These are phyloP conservation scores for Danielia oregonensis DNA, from an alignment of 805 yeast genomes.

Conservation along the genomic window DNA sequence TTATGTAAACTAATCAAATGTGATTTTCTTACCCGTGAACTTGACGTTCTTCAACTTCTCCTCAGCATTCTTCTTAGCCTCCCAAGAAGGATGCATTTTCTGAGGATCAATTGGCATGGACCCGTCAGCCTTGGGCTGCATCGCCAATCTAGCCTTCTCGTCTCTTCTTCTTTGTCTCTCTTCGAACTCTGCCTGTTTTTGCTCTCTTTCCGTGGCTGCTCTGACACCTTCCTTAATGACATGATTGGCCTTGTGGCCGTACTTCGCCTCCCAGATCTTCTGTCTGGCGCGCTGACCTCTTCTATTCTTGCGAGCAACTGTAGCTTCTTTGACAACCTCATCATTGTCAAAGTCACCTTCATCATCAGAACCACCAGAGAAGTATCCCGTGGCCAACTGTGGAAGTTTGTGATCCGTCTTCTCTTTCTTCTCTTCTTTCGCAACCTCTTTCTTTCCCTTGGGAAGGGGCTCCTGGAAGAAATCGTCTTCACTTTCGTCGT, in stretches of 20 bases:
- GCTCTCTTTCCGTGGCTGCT: conserved; percentile 51
- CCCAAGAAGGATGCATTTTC: conserved; percentile 94
- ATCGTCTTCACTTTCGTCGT: conserved; percentile 22
- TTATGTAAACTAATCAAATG: conserved; percentile 50
- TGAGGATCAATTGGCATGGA: conserved; percentile 1
- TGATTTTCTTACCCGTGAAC: conserved; percentile 82
- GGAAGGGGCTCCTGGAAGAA: background rate
- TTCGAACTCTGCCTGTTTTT: conserved; percentile 62
- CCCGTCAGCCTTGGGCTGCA: conserved; percentile 21
- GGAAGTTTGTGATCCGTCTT: conserved; percentile 49
- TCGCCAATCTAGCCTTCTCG: conserved; percentile 37
- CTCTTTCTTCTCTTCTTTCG: conserved; percentile 21
- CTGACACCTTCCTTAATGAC: conserved; percentile 62
- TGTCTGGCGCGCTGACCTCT: conserved; percentile 97
- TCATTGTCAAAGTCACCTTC: conserved; percentile 45
- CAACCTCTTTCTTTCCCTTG: conserved; percentile 15
- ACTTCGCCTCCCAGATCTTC: conserved; percentile 92
- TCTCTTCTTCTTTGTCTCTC: conserved; percentile 68
- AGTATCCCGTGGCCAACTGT: conserved; percentile 72
- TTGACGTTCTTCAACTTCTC: conserved; percentile 60
- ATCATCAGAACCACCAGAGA: conserved; percentile 78
- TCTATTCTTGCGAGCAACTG: conserved; percentile 72
- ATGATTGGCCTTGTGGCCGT: conserved; percentile 81
- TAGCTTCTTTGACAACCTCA: conserved; percentile 48
- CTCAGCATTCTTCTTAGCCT: conserved; percentile 75